Conservation (phyloP, 768 basidiomycete genomes). For the Tricholoma flavovirens region DNA sequence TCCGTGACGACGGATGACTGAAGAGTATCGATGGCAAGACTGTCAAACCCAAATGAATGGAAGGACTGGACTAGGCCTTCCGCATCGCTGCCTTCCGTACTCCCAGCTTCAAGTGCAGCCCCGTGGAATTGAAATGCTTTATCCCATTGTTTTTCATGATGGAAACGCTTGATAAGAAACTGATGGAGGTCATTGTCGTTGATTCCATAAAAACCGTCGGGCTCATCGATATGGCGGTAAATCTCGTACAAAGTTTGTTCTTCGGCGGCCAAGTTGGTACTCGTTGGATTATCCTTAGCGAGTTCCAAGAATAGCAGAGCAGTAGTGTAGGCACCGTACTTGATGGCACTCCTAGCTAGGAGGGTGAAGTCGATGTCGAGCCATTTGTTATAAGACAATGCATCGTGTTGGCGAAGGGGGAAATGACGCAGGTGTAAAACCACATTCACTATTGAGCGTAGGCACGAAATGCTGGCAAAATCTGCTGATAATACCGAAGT, state of each 20-base stretch:
- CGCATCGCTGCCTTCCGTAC: conserved; percentile 34
- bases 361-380: conserved; percentile 68
- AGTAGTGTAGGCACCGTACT: conserved; percentile 82
- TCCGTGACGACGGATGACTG: conserved; percentile 35
- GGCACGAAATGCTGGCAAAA: conserved; percentile 33
- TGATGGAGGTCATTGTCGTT: conserved; percentile 68
- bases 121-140: conserved; percentile 90
- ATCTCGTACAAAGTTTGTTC: conserved; percentile 77
- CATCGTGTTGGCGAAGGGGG: conserved; percentile 31
- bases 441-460: conserved; percentile 63
- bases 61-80: conserved; percentile 75
- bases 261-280: conserved; percentile 36
- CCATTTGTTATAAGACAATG: conserved; percentile 70
- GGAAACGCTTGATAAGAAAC: conserved; percentile 79
- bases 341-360: conserved; percentile 66
- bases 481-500: conserved; percentile 40
- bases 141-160: conserved; percentile 91
- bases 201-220: conserved; percentile 97
- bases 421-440: conserved; percentile 79
- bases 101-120: conserved; percentile 68
- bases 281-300: conserved; percentile 44
- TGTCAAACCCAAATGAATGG: conserved; percentile 86
- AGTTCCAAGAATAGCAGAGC: conserved; percentile 87
- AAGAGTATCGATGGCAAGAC: conserved; percentile 70
- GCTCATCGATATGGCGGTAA: conserved; percentile 94